Evolutionary conservation across 441 rosid species (phyloP), one percentile per base, ranked within the genome.

Genomic region (Jatropha podagrica): DNA sequence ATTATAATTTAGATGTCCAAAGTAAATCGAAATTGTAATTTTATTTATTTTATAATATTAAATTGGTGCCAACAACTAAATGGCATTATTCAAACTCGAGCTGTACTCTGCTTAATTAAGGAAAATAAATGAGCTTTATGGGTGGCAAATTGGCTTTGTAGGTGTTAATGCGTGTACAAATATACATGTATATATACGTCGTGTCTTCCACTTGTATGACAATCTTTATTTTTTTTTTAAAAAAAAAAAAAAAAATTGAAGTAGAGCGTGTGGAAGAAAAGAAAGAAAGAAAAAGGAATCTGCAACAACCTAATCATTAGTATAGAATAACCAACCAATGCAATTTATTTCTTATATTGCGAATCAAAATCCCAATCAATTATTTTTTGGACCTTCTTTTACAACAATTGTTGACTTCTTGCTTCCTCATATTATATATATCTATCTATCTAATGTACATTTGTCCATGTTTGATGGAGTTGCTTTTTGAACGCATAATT

Each of bases 301-400:
- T 75, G 75, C 52, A 78, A 78, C 87, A 60, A 68, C 83, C 81
- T 73, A 77, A 83, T 82, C 78, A 84, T 84, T 77, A 71, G 74
- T 38, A 5, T 14, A 56, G 61, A 38, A 78, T 68, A 63, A 58
- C 52, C 18, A 63, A 58, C 52, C 18, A 55, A 58, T 32, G 38
- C 41, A 38, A 77, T 72, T 75, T 26, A 56, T 13, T 38, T 49
- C 62, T 63, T 69, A 7, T 59, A 52, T 37, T 42, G 40, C 14
- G 51, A 59, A 46, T 8, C 37, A 65, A 26, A 52, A 20, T 42
- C 26, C 14, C 51, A 59, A 46, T 8, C 37, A 65, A 26, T 32
- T 54, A 5, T 11, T 64, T 64, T 73, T 4, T 14, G 15, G 60
- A 51, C n/a, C 48, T 20, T 37, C 0, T 12, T 49, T 42, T 42